A percentile compares a stretch with the other conserved stretches of the same genome.
Evolutionary conservation across 768 basidiomycete species (phyloP).

Genomic region (Psilocybe tampanensis): DNA sequence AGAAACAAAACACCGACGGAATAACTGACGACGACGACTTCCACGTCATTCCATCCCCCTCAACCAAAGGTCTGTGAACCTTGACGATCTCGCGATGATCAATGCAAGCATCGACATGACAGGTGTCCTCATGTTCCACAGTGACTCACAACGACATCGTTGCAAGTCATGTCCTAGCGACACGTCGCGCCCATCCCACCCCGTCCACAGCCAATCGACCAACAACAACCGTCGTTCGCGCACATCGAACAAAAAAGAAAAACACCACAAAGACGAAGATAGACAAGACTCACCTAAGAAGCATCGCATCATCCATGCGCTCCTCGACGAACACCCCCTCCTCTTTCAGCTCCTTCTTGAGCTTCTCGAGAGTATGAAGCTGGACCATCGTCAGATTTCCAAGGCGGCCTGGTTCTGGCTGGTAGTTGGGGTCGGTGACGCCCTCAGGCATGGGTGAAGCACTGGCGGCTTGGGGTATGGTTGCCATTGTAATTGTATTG

Average conservation of each 20-base stretch:
- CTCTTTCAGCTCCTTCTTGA: constrained; percentile 65
- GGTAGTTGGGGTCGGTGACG: constrained; percentile 65
- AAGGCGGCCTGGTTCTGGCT: constrained; percentile 69
- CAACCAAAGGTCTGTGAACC: not conserved
- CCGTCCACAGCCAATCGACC: not conserved
- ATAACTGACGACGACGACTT: too few species aligned
- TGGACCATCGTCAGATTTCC: constrained; percentile 76
- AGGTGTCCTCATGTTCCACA: not conserved
- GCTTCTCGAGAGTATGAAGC: constrained; percentile 66
- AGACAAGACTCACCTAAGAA: constrained; percentile 67
- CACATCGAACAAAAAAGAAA: not conserved
- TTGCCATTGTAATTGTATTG: not conserved
- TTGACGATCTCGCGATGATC: not conserved
- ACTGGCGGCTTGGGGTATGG: constrained; percentile 40
- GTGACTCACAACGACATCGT: not conserved
- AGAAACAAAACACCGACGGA: too few species aligned
- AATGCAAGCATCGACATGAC: not conserved
- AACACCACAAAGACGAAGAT: not conserved
- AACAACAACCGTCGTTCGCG: not conserved
- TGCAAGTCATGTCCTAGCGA: not conserved
- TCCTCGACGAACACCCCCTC: constrained; percentile 63
- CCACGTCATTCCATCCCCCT: not conserved
- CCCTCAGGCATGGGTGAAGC: constrained; percentile 59
- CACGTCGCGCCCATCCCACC: not conserved
- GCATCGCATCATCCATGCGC: constrained; percentile 70